Evolutionary conservation across 805 yeast species (phyloP), one percentile per base, ranked within the genome.

Genomic region (Kluyveromyces aestuarii): DNA sequence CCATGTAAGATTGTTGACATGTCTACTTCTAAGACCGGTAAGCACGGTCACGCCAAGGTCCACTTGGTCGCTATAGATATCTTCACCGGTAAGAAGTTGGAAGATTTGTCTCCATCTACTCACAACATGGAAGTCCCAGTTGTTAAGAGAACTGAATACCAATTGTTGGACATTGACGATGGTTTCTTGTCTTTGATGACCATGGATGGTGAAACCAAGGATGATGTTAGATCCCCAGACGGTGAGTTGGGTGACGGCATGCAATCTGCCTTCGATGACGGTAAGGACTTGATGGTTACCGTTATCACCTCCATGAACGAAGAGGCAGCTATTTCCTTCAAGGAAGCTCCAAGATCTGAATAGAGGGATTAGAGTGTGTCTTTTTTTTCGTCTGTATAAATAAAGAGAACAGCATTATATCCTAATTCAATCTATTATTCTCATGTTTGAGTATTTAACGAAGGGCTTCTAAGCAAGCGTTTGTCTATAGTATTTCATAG

Each of bases 1-100:
- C 99, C 99, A 73, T 93, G 98, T 83, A 93, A 93, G 84, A 93
- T 93, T 75, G 95, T 93, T 68, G 99, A 93, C 75, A 93, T 93
- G 99, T 93, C 99, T 57, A 93, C 99, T 71, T 93, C 99, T 70
- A 93, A 93, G 86, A 93, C 99, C 66, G 99, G 99, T 79, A 93
- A 93, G 97, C 99, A 93, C 86, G 99, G 99, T 80, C 99, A 93
- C 93, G 99, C 99, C 74, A 93, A 93, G 84, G 99, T 93, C 75
- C 98, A 93, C 78, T 82, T 93, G 78, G 98, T 93, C 62, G 98
- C 98, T 72, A 83, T 87, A 67, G 99, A 93, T 75, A 91, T 93
- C 74, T 93, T 93, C 91, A 93, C 99, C 68, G 86, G 87, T 75
- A 93, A 93, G 90, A 93, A 93, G 82, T 84, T 90, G 75, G 99